Percentiles rank a stretch among this genome's conserved stretches.
Conservation (phyloP, 2,329 filamentous ascomycete genomes). For the Thielaviopsis euricoi region DNA sequence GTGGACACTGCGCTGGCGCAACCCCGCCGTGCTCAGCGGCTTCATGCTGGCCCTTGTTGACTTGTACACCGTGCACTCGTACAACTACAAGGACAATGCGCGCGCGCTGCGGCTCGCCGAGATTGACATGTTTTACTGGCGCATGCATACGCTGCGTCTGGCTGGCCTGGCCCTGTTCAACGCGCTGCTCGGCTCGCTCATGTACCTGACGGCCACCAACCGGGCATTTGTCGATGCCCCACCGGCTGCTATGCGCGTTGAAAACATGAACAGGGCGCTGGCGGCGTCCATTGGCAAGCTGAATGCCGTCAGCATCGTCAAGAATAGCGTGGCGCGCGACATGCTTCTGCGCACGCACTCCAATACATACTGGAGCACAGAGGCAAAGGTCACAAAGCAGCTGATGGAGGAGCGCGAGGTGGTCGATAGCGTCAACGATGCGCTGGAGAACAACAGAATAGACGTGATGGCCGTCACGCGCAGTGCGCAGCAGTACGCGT, state of each 20-base stretch:
- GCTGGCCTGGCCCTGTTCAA: conserved; percentile 51
- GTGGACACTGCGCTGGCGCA: conserved; percentile 52
- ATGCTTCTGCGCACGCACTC: conserved; percentile 47
- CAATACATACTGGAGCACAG: conserved; percentile 65
- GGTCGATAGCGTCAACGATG: conserved; percentile 52
- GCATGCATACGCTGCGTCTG: conserved; percentile 43
- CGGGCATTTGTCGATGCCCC: conserved; percentile 54
- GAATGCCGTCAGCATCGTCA: conserved; percentile 55
- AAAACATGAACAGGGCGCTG: conserved; percentile 38
- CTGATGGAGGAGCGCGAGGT: conserved; percentile 69
- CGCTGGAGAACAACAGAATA: conserved; percentile 41
- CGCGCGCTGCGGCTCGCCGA: conserved; percentile 44
- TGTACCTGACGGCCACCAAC: conserved; percentile 68
- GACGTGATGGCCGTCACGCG: conserved; percentile 42
- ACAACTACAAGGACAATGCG: conserved; percentile 49
- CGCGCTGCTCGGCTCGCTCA: conserved; percentile 39
- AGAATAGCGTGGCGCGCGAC: conserved; percentile 67
- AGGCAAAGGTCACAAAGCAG: conserved; percentile 54
- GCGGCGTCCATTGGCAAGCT: conserved; percentile 48
- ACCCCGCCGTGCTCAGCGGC: conserved; percentile 47
- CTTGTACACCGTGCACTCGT: conserved; percentile 45
- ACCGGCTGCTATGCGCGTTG: conserved; percentile 48
- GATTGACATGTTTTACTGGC: conserved; percentile 58
- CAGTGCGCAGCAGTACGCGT: conserved; percentile 47
- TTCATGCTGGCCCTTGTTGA: conserved; percentile 45